Conservation (phyloP, 768 basidiomycete genomes). For the Postia placenta region DNA sequence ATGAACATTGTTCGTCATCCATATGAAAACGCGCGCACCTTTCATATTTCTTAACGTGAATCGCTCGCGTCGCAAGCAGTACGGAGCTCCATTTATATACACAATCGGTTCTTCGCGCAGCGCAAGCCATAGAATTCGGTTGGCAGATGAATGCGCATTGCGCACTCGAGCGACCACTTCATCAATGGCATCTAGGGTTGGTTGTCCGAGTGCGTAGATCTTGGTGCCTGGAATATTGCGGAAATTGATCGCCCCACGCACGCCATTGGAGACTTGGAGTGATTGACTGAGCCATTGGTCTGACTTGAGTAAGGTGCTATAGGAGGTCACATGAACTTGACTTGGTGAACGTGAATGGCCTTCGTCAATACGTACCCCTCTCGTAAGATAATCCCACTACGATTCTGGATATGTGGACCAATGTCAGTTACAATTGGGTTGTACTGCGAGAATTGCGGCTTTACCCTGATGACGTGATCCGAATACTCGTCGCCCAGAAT, state of each 20-base stretch:
- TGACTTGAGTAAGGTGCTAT: conserved; percentile 82
- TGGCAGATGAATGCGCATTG: conserved; percentile 49
- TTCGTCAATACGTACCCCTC: conserved; percentile 52
- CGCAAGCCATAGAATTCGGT: conserved; percentile 82
- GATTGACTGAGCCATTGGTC: conserved; percentile 86
- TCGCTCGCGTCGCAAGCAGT: conserved; percentile 80
- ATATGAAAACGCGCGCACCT: conserved; percentile 47
- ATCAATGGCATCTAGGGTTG: conserved; percentile 80
- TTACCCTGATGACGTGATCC: conserved; percentile 80
- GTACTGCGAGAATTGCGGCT: not conserved
- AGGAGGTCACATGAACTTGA: too few species aligned
- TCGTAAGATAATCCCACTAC: conserved; percentile 89
- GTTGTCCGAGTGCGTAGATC: conserved; percentile 92
- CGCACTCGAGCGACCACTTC: conserved; percentile 68
- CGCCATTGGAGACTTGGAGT: conserved; percentile 52
- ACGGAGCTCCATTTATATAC: conserved; percentile 89
- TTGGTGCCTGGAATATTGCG: conserved; percentile 73
- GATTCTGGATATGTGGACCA: conserved; percentile 46
- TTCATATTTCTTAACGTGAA: conserved; percentile 94
- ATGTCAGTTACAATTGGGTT: not conserved
- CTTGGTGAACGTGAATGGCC: too few species aligned
- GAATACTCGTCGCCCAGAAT: conserved; percentile 95
- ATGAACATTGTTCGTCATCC: too few species aligned
- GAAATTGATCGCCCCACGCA: conserved; percentile 95
- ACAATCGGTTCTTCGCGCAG: conserved; percentile 90